Percentiles rank a stretch among this genome's conserved stretches.
Evolutionary conservation across 495 filamentous ascomycete genomes (phyloP).

Genomic region (Xylaria curta): DNA sequence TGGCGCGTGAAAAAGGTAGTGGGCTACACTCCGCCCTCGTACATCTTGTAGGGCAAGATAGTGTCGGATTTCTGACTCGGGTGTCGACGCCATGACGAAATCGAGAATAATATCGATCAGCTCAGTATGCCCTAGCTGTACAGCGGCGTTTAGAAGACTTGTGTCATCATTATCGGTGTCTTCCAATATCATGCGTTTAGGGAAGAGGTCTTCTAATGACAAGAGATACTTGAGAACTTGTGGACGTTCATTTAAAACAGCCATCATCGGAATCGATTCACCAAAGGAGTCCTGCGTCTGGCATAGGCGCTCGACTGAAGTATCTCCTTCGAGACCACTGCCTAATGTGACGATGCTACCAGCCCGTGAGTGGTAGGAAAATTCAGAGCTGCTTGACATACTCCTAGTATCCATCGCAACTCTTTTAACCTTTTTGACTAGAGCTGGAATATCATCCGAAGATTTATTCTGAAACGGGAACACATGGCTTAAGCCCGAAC

Average conservation of each 20-base stretch:
- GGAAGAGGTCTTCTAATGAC: constrained; percentile 73
- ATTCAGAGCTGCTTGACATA: constrained; percentile 81
- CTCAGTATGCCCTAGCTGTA: constrained; percentile 80
- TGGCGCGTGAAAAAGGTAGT: constrained; percentile 96
- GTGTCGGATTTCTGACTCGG: constrained; percentile 53
- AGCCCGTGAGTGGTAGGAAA: constrained; percentile 77
- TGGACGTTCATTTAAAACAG: constrained; percentile 75
- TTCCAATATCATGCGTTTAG: constrained; percentile 70
- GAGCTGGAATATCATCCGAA: constrained; percentile 41
- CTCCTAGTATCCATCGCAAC: constrained; percentile 90
- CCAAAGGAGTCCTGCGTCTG: constrained; percentile 82
- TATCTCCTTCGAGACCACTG: constrained; percentile 81
- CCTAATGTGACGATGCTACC: constrained; percentile 75
- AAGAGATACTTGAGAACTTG: constrained; percentile 80
- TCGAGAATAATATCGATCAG: constrained; percentile 78
- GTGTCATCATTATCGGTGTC: constrained; percentile 89
- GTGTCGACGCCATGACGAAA: constrained; percentile 52
- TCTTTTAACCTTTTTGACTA: constrained; percentile 67
- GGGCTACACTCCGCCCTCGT: constrained; percentile 85
- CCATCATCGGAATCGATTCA: constrained; percentile 96
- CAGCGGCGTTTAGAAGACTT: constrained; percentile 89
- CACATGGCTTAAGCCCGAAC: constrained; percentile 79
- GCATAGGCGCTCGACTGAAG: constrained; percentile 78
- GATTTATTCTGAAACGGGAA: constrained; percentile 80
- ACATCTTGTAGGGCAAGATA: constrained; percentile 81